A percentile compares a stretch with the other conserved stretches of the same genome.
phyloP scores from a whole-genome alignment of 2,329 filamentous ascomycete species.

The Fusarium sp. region DNA sequence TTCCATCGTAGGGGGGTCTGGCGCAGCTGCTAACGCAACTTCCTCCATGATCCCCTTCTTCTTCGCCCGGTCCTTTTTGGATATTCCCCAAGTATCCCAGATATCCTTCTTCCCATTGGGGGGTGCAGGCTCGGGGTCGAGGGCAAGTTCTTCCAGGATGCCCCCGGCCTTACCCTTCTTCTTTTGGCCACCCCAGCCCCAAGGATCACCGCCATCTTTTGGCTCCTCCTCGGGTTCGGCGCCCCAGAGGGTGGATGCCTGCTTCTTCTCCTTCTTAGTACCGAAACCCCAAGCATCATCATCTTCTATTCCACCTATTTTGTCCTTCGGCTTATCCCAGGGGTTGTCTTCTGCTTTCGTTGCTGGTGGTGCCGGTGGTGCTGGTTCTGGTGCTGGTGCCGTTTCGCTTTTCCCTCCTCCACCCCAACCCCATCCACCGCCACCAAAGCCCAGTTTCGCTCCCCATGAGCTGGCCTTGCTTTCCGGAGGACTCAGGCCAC shows the following conservation, averaged over 20 bases:
- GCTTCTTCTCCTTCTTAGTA: constrained; percentile 59
- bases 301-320: constrained; percentile 21
- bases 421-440: constrained; percentile 52
- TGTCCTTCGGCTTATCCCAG: constrained; percentile 66
- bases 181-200: constrained; percentile 55
- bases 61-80: constrained; percentile 52
- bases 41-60: constrained; percentile 51
- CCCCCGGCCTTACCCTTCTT: constrained; percentile 53
- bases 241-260: constrained; percentile 54
- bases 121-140: constrained; percentile 44
- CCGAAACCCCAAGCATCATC: constrained; percentile 52
- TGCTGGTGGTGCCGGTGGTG: constrained; percentile 42
- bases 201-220: constrained; percentile 51
- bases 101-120: constrained; percentile 49
- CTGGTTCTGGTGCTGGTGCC: constrained; percentile 56
- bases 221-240: constrained; percentile 50
- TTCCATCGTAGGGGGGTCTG: constrained; percentile 45
- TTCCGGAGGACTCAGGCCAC: constrained; percentile 65
- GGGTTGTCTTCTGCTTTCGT: constrained; percentile 55
- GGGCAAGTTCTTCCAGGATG: constrained; percentile 30
- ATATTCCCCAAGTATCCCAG: constrained; percentile 51
- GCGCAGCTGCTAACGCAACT: constrained; percentile 31
- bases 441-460: constrained; percentile 65
- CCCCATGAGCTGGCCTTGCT: constrained; percentile 71
- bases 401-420: constrained; percentile 14